These are phyloP conservation scores for Crucibulum laeve DNA, from an alignment of 768 basidiomycete genomes.

Conservation along the genomic window DNA sequence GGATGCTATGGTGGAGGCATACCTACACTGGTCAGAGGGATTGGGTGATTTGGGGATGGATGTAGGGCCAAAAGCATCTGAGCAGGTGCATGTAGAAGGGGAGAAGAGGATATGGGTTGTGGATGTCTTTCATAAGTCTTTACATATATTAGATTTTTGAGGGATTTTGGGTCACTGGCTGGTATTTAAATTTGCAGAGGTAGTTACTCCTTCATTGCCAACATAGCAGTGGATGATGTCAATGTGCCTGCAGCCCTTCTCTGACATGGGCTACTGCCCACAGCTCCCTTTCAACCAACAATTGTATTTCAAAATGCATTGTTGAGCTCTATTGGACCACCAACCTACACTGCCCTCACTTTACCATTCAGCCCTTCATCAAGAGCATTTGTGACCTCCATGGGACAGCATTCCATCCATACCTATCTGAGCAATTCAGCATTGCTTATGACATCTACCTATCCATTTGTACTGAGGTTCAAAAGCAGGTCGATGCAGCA, in stretches of 20 bases:
- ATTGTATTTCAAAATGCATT: conserved; percentile 14
- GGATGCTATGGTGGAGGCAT: conserved; percentile 5
- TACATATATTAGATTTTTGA: not conserved
- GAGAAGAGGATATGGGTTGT: not conserved
- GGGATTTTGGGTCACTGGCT: not conserved
- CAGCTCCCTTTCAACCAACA: conserved; percentile 13
- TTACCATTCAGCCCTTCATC: conserved; percentile 20
- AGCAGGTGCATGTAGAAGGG: not conserved
- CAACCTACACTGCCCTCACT: conserved; percentile 17
- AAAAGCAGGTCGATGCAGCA: conserved; percentile 9
- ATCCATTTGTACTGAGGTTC: conserved; percentile 6
- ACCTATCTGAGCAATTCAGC: conserved; percentile 16
- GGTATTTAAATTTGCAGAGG: not conserved
- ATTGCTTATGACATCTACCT: conserved; percentile 21
- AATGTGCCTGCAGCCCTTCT: conserved; percentile 13
- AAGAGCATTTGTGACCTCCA: conserved; percentile 25
- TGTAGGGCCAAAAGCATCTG: not conserved
- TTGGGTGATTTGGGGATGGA: not conserved
- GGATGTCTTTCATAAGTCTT: not conserved
- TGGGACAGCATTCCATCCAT: conserved; percentile 10
- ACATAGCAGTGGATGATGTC: too few species aligned
- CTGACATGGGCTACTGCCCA: conserved; percentile 18
- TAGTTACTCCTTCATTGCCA: not conserved
- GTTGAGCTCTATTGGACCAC: conserved; percentile 16
- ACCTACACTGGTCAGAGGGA: conserved; percentile 8